phyloP scores from a whole-genome alignment of 331 rosid species.

The Telfairia occidentalis region DNA sequence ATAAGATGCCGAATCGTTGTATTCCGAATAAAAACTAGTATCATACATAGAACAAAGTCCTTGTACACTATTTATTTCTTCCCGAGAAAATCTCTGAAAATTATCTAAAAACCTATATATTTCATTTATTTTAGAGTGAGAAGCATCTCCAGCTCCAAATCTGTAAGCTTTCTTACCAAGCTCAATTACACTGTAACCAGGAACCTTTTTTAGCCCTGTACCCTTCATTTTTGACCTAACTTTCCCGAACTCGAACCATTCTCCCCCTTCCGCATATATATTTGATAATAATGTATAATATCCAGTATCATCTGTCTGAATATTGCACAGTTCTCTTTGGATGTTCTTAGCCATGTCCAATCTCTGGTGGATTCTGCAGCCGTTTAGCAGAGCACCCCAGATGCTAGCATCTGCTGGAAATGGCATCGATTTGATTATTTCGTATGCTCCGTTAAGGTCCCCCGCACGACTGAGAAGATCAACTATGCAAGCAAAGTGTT shows the following conservation, averaged over 20 bases:
- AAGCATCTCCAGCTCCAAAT: conserved; percentile 67
- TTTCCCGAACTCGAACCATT: conserved; percentile 61
- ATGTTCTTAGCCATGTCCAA: conserved; percentile 49
- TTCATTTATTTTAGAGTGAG: conserved; percentile 41
- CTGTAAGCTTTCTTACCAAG: conserved; percentile 45
- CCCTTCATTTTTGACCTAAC: conserved; percentile 64
- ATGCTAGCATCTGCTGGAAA: conserved; percentile 56
- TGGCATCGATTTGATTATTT: conserved; percentile 45
- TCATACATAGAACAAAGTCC: background rate
- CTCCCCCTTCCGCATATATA: conserved; percentile 76
- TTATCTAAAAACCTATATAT: conserved; percentile 28
- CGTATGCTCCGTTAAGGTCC: conserved; percentile 54
- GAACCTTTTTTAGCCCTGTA: conserved; percentile 67
- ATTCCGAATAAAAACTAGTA: background rate
- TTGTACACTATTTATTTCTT: conserved; percentile 11
- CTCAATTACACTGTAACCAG: conserved; percentile 74
- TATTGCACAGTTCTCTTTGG: conserved; percentile 30
- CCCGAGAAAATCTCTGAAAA: conserved; percentile 36
- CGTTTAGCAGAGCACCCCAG: conserved; percentile 80
- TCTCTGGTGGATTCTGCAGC: conserved; percentile 70
- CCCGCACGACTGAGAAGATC: conserved; percentile 91
- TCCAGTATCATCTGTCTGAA: conserved; percentile 65
- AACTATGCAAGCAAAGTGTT: conserved; percentile 60
- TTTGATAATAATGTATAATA: conserved; percentile 79
- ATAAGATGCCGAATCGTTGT: background rate